phyloP scores from a whole-genome alignment of 768 basidiomycete species.

The Paxillus ammoniavirescens region DNA sequence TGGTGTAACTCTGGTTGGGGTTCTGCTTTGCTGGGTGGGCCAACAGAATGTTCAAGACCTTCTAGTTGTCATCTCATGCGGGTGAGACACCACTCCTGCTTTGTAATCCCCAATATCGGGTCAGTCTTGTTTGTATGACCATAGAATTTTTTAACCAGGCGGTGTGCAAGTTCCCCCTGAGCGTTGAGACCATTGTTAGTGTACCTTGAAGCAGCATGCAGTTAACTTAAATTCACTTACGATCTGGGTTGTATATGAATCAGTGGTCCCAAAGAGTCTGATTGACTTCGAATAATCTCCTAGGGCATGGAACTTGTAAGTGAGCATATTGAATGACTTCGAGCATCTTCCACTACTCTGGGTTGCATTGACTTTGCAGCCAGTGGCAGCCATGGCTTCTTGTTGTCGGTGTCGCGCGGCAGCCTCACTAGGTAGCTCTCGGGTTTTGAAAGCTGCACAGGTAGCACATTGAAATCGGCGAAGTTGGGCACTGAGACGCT shows the following conservation, averaged over 20 bases:
- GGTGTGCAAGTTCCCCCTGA: too few relatives aligned
- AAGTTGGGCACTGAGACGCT: conserved; percentile 9
- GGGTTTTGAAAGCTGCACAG: conserved; percentile 25
- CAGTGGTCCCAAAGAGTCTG: conserved; percentile 20
- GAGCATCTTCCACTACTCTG: background rate
- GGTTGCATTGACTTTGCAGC: background rate
- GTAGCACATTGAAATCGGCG: conserved; percentile 31
- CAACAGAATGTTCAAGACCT: too few relatives aligned
- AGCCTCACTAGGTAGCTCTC: conserved; percentile 39
- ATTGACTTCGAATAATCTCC: conserved; percentile 23
- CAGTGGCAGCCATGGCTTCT: conserved; percentile 2
- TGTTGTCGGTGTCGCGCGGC: conserved; percentile 24
- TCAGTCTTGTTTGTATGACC: too few relatives aligned
- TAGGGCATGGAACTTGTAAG: conserved; percentile 29
- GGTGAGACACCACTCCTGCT: too few relatives aligned
- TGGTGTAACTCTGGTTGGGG: too few relatives aligned
- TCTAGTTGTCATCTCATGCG: too few relatives aligned
- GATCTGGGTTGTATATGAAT: conserved; percentile 21
- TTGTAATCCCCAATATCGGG: too few relatives aligned
- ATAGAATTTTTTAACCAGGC: too few relatives aligned
- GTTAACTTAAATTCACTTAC: too few relatives aligned
- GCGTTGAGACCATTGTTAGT: background rate
- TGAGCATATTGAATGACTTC: conserved; percentile 24
- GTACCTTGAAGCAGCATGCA: too few relatives aligned
- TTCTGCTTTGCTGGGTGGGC: too few relatives aligned